Percentiles rank a stretch among this genome's conserved stretches.
Evolutionary conservation across 768 basidiomycete species (phyloP).

Genomic region (Paxillus involutus): DNA sequence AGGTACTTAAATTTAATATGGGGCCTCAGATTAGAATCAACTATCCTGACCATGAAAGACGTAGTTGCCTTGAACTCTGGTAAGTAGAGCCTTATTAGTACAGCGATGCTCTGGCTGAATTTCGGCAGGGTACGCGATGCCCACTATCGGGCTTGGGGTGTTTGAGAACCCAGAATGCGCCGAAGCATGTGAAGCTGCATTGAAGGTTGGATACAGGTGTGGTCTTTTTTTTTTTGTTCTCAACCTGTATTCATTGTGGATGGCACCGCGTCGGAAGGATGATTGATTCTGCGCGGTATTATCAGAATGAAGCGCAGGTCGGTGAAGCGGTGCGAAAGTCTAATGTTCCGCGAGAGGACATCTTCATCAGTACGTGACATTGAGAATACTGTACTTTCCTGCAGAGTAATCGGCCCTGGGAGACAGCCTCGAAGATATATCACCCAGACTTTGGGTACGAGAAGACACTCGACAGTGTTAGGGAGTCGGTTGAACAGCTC

Average conservation of each 20-base stretch:
- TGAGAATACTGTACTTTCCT: not conserved
- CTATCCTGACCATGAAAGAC: constrained; percentile 2
- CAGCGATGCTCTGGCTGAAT: not conserved
- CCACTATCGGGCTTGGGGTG: constrained; percentile 28
- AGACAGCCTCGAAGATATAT: constrained; percentile 23
- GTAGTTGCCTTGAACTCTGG: constrained; percentile 11
- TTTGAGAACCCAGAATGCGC: constrained; percentile 13
- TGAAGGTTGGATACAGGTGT: constrained; percentile 29
- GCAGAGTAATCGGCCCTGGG: not conserved
- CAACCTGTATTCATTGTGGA: not conserved
- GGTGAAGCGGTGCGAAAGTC: constrained; percentile 24
- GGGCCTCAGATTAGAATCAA: too few species aligned
- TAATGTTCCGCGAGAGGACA: constrained; percentile 24
- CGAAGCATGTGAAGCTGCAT: constrained; percentile 17
- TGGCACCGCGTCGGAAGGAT: constrained; percentile 15
- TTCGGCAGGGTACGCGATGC: constrained; percentile 21
- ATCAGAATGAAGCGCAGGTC: constrained; percentile 26
- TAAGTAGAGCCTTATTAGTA: not conserved
- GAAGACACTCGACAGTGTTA: constrained; percentile 9
- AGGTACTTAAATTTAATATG: too few species aligned
- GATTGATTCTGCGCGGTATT: constrained; percentile 25
- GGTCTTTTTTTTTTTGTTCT: not conserved
- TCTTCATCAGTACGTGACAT: constrained; percentile 28
- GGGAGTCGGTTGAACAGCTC: constrained; percentile 25
- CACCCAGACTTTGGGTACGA: constrained; percentile 12